Evolutionary conservation across 1,284 basidiomycete genomes (phyloP), one percentile per base, ranked within the genome.

Genomic region (Cutaneotrichosporon cutaneum): DNA sequence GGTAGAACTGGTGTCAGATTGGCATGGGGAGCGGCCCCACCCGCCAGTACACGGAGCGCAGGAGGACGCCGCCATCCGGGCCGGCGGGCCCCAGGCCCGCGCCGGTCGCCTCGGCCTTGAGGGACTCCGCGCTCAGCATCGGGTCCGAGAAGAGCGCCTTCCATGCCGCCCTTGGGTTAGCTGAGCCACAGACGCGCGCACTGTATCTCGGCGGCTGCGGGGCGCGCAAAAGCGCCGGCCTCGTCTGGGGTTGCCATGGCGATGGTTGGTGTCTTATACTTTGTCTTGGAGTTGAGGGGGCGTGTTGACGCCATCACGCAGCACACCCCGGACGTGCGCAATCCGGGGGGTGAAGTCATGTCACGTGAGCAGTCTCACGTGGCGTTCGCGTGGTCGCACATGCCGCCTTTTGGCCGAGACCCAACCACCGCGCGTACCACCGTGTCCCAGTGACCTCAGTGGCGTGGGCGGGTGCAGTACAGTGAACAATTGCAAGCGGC

Each of bases 11-110:
- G 9, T 4, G 36, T 68, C 26, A 59, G 59, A 11, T 16, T 32
- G 11, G 26, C n/a, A 5, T 5, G 21, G 14, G 45, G 42, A 24
- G 5, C 10, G 44, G 67, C 76, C n/a, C 61, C 42, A 80, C 80
- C 48, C 80, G 64, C 81, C 81, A 81, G 55, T 78, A 75, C 0
- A 81, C 68, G 6, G 79, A 80, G 11, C 81, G 69, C 45, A 78
- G 63, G 4, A 69, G 35, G 39, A 77, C 63, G 13, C 73, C 73
- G 18, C 77, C 76, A 60, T 75, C 73, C 4, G 56, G 54, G 6
- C 60, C 69, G 0, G 68, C 66, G 33, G 69, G 67, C 2, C 76
- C 75, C 26, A 78, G 54, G 10, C 76, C 76, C 39, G 70, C 67
- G 13, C 70, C 68, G 10, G 72, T 59, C 0, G 76, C 77, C 13